phyloP scores from a whole-genome alignment of 768 basidiomycete species.

The Lentinula edodes region DNA sequence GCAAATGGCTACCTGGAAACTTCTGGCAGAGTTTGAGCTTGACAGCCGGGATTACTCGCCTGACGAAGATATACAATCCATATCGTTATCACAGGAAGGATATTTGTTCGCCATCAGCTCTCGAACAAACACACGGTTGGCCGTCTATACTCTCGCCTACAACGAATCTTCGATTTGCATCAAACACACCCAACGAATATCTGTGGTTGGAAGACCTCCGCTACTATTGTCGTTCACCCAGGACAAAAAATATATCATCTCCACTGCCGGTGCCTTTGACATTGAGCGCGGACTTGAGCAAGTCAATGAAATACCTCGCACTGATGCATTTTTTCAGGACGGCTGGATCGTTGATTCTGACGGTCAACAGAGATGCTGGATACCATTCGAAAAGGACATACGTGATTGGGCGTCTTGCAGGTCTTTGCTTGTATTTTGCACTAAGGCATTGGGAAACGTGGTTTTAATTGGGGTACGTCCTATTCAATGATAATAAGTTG shows the following conservation, averaged over 20 bases:
- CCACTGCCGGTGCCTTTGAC: not conserved
- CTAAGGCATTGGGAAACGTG: not conserved
- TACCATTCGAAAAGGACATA: not conserved
- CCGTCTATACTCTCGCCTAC: not conserved
- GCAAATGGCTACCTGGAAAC: not conserved
- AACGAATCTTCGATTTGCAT: not conserved
- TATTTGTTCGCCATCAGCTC: not conserved
- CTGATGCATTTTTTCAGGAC: not conserved
- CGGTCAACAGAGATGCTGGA: not conserved
- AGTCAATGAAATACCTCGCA: not conserved
- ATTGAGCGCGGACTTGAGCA: not conserved
- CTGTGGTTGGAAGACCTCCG: not conserved
- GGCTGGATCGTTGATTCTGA: slow-evolving; percentile 1
- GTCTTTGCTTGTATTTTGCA: not conserved
- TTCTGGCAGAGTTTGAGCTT: not conserved
- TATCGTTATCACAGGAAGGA: not conserved
- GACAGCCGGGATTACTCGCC: not conserved
- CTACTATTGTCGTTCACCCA: not conserved
- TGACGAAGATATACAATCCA: not conserved
- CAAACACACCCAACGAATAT: not conserved
- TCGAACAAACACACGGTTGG: not conserved
- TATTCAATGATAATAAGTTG: not conserved
- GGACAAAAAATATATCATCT: not conserved
- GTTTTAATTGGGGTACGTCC: not conserved
- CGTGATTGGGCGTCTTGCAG: not conserved